Conservation (phyloP, 1,284 basidiomycete species). For the Melampsora larici-populina region DNA sequence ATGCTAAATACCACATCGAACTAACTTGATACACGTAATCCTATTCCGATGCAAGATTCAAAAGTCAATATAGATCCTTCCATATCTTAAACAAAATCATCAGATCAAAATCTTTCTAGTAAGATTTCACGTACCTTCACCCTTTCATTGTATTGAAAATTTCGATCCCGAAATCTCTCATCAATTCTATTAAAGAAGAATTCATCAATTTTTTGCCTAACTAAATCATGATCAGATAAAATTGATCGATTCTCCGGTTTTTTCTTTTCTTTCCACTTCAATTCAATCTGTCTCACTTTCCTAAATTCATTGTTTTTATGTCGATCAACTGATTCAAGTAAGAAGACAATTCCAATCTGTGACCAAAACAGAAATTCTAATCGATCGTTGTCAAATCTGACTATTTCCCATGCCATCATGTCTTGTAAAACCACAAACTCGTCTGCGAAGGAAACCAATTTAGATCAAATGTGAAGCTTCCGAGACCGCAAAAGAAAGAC, state of each 20-base stretch:
- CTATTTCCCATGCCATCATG: conserved; percentile 37
- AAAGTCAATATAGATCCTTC: not conserved
- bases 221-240: not conserved
- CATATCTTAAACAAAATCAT: not conserved
- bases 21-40: conserved; percentile 35
- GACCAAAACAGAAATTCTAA: conserved; percentile 20
- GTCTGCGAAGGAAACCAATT: not conserved
- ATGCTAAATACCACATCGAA: conserved; percentile 34
- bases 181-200: conserved; percentile 37
- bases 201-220: not conserved
- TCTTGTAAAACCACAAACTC: conserved; percentile 31
- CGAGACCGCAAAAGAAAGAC: not conserved
- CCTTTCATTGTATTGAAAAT: not conserved
- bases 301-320: not conserved
- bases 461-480: not conserved
- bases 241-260: not conserved
- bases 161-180: conserved; percentile 7
- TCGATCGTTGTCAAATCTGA: conserved; percentile 21
- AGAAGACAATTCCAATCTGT: conserved; percentile 9
- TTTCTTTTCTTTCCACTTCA: conserved; percentile 3
- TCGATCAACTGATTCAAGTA: conserved; percentile 8
- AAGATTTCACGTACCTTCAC: conserved; percentile 4
- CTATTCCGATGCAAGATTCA: not conserved
- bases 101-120: not conserved
- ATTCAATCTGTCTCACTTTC: conserved; percentile 22